Percentiles rank a stretch among this genome's conserved stretches.
Conservation (phyloP, 2,329 filamentous ascomycete genomes). For the Alternaria burnsii region DNA sequence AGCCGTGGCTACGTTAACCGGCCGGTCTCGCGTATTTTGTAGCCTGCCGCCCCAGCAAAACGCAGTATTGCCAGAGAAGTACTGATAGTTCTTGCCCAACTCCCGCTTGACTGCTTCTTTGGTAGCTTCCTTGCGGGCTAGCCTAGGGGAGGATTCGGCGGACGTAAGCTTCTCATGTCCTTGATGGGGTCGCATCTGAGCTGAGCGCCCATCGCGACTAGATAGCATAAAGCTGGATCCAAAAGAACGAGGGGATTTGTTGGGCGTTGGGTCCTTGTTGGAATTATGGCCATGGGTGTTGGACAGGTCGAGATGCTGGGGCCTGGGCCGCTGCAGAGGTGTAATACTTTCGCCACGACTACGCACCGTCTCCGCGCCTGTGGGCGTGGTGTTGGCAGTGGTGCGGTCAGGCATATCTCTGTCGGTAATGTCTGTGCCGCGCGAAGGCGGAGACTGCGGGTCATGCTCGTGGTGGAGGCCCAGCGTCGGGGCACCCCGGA, state of each 20-base stretch:
- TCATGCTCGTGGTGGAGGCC: slow-evolving; percentile 47
- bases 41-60: slow-evolving; percentile 88
- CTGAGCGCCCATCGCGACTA: slow-evolving; percentile 61
- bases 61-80: slow-evolving; percentile 91
- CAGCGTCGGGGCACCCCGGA: slow-evolving; percentile 35
- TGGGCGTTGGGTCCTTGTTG: slow-evolving; percentile 65
- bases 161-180: slow-evolving; percentile 87
- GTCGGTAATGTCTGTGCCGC: slow-evolving; percentile 83
- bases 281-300: slow-evolving; percentile 65
- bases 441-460: slow-evolving; percentile 67
- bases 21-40: slow-evolving; percentile 86
- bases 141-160: slow-evolving; percentile 75
- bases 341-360: slow-evolving; percentile 80
- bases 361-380: slow-evolving; percentile 63
- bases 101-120: slow-evolving; percentile 53
- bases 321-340: slow-evolving; percentile 70
- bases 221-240: slow-evolving; percentile 76
- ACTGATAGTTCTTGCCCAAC: slow-evolving; percentile 81
- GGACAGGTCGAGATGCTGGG: slow-evolving; percentile 68
- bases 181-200: slow-evolving; percentile 57
- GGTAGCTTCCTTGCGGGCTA: slow-evolving; percentile 57
- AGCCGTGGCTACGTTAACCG: slow-evolving; percentile 88
- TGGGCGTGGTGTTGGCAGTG: slow-evolving; percentile 79
- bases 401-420: slow-evolving; percentile 73
- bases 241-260: slow-evolving; percentile 79